A percentile compares a stretch with the other conserved stretches of the same genome.
Evolutionary conservation across 768 basidiomycete species (phyloP).

Genomic region (Tricholoma matsutake): DNA sequence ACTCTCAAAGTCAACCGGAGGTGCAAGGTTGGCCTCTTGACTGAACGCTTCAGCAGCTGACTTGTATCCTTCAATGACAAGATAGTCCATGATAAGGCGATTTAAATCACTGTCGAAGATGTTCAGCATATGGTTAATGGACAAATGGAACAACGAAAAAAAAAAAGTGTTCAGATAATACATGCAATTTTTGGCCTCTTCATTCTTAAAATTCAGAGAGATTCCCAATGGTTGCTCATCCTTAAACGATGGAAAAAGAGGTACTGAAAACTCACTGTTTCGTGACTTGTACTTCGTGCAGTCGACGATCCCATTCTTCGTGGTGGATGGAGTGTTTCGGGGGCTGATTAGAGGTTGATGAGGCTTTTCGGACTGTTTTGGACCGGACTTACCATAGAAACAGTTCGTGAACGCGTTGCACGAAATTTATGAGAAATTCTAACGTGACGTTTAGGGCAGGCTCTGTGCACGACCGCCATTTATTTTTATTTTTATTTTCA

Average conservation of each 20-base stretch:
- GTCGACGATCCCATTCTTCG: slow-evolving; percentile 83
- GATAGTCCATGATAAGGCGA: slow-evolving; percentile 93
- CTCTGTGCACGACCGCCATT: not conserved
- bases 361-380: not conserved
- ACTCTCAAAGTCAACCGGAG: slow-evolving; percentile 84
- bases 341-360: slow-evolving; percentile 27
- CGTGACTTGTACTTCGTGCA: slow-evolving; percentile 78
- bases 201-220: slow-evolving; percentile 83
- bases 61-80: slow-evolving; percentile 97
- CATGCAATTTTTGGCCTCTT: slow-evolving; percentile 74
- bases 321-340: slow-evolving; percentile 62
- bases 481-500: too few species aligned
- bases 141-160: slow-evolving; percentile 20
- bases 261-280: slow-evolving; percentile 72
- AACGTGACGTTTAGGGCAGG: slow-evolving; percentile 33
- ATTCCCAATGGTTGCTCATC: slow-evolving; percentile 96
- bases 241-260: slow-evolving; percentile 24
- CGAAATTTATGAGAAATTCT: slow-evolving; percentile 26
- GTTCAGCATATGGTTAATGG: slow-evolving; percentile 17
- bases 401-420: slow-evolving; percentile 7
- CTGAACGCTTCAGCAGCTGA: slow-evolving; percentile 94
- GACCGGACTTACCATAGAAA: slow-evolving; percentile 34
- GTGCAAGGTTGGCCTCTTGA: slow-evolving; percentile 74
- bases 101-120: slow-evolving; percentile 76
- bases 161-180: slow-evolving; percentile 75